phyloP scores from a whole-genome alignment of 2,329 filamentous ascomycete genomes.

The Aschersonia sp. region DNA sequence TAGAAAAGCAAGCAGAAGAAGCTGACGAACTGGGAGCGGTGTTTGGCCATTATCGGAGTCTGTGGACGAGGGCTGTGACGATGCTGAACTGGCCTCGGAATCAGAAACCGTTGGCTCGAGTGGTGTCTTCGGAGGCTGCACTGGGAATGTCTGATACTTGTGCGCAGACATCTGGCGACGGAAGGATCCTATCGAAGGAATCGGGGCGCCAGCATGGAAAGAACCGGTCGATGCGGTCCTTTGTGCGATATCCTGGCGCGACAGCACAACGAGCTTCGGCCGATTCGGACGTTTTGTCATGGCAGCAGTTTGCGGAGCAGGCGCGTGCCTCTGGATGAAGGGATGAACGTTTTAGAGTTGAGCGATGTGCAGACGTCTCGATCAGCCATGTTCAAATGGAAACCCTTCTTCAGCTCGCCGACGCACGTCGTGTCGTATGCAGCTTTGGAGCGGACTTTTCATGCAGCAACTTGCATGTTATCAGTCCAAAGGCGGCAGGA shows the following conservation, averaged over 20 bases:
- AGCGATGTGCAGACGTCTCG: background rate
- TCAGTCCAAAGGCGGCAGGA: background rate
- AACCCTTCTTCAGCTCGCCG: no score
- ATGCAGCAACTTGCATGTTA: background rate
- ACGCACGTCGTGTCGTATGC: background rate
- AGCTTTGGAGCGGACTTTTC: background rate
- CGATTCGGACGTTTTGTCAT: constrained; percentile 3
- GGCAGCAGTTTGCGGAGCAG: background rate
- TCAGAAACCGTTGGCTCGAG: constrained; percentile 24
- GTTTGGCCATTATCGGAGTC: constrained; percentile 35
- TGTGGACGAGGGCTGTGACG: constrained; percentile 6
- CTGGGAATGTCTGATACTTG: constrained; percentile 73
- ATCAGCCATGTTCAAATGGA: no score
- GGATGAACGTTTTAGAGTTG: background rate
- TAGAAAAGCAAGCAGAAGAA: constrained; percentile 73
- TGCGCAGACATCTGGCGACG: constrained; percentile 28
- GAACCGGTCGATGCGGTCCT: constrained; percentile 26
- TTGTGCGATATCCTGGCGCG: background rate
- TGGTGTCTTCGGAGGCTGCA: constrained; percentile 53
- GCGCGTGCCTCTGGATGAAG: background rate
- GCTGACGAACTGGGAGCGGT: constrained; percentile 69
- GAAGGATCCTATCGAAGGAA: constrained; percentile 20
- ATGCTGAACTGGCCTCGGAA: constrained; percentile 7
- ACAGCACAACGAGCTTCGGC: constrained; percentile 1
- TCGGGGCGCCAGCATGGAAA: constrained; percentile 36